These are phyloP conservation scores for Scutellaria barbata DNA, from an alignment of 257 asterid genomes.

Conservation along the genomic window DNA sequence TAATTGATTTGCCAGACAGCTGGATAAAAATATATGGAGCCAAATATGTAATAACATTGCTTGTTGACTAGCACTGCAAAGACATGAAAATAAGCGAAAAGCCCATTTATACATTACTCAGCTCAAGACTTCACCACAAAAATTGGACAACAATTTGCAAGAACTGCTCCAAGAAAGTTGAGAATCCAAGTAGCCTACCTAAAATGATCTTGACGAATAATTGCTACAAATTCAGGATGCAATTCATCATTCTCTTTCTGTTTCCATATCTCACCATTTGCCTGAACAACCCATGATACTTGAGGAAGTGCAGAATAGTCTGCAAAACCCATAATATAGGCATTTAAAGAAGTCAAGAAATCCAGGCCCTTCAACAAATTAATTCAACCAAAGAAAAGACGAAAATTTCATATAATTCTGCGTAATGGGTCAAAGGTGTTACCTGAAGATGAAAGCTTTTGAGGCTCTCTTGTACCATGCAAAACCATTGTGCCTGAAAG, in stretches of 20 bases:
- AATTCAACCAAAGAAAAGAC: neutral
- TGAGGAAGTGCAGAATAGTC: constrained; percentile 74
- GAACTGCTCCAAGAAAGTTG: neutral
- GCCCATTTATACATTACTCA: neutral
- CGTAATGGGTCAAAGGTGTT: neutral
- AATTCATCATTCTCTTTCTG: constrained; percentile 59
- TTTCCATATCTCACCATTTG: constrained; percentile 91
- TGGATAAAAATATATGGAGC: no score
- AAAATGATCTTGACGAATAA: constrained; percentile 69
- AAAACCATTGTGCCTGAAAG: constrained; percentile 88
- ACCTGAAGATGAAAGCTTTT: constrained; percentile 62
- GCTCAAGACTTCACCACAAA: neutral
- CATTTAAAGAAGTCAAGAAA: neutral
- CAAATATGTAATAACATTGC: neutral
- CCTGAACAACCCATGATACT: constrained; percentile 75
- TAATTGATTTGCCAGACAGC: no score
- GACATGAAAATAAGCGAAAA: neutral
- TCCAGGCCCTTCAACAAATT: neutral
- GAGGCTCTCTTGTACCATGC: constrained; percentile 74
- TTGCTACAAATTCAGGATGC: constrained; percentile 62
- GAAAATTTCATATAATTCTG: neutral
- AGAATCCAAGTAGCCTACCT: constrained; percentile 34
- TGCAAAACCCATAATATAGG: constrained; percentile 39
- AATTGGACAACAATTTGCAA: neutral
- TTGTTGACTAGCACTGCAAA: neutral